phyloP scores from a whole-genome alignment of 352 stramenopile genomes.

The Phytophthora rubi region DNA sequence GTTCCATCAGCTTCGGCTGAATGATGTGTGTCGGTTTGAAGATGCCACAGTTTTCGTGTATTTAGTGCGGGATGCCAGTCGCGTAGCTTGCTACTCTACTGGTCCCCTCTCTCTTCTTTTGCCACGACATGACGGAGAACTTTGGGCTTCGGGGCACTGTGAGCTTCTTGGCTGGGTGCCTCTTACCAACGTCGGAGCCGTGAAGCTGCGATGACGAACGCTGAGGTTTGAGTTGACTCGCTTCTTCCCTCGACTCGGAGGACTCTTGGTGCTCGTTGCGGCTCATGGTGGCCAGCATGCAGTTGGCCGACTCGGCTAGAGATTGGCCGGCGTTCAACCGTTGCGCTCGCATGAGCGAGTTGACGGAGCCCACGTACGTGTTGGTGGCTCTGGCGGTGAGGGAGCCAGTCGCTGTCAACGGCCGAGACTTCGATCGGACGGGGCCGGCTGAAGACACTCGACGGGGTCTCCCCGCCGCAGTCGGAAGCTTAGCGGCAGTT shows the following conservation, averaged over 20 bases:
- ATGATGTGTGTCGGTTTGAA: too few species aligned
- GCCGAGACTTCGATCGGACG: conserved; percentile 18
- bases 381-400: conserved; percentile 23
- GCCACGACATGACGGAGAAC: conserved; percentile 89
- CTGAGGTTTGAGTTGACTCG: conserved; percentile 42
- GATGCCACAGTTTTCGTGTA: too few species aligned
- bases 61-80: neutral
- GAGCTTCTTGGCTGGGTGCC: conserved; percentile 51
- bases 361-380: conserved; percentile 67
- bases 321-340: conserved; percentile 51
- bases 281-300: conserved; percentile 50
- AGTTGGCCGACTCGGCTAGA: conserved; percentile 56
- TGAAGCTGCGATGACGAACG: conserved; percentile 46
- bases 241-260: conserved; percentile 23
- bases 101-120: conserved; percentile 57
- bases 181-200: conserved; percentile 21
- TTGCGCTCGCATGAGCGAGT: conserved; percentile 72
- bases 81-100: conserved; percentile 12
- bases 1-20: too few species aligned
- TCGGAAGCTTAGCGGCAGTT: neutral
- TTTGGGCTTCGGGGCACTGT: conserved; percentile 83
- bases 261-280: conserved; percentile 4
- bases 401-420: conserved; percentile 9
- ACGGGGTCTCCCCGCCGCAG: conserved; percentile 13
- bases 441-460: conserved; percentile 29